Percentiles rank a stretch among this genome's conserved stretches.
These are phyloP conservation scores for Phyllosticta paracitricarpa DNA, from an alignment of 2,329 filamentous ascomycete genomes.

Conservation along the genomic window DNA sequence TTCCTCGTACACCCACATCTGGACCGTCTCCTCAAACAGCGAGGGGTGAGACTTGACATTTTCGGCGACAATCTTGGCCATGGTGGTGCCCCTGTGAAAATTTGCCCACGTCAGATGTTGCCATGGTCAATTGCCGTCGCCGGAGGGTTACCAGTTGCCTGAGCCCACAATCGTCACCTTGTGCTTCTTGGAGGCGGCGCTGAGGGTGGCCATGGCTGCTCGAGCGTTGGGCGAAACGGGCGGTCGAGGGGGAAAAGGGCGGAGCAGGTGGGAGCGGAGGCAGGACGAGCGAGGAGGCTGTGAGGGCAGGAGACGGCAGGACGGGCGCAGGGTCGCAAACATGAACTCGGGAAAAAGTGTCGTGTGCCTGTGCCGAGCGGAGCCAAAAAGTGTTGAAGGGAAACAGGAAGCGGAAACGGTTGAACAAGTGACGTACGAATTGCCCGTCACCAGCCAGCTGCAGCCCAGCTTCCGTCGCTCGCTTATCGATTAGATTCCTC, in stretches of 20 bases:
- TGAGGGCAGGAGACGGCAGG: conserved; percentile 10
- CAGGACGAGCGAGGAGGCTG: conserved; percentile 5
- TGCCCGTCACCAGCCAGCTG: not conserved
- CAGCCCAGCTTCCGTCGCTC: not conserved
- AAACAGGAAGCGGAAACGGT: not conserved
- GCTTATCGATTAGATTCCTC: conserved; percentile 4
- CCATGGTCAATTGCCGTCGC: not conserved
- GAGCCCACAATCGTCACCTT: conserved; percentile 92
- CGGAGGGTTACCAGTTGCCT: conserved; percentile 69
- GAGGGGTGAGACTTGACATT: conserved; percentile 70
- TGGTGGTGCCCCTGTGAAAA: conserved; percentile 72
- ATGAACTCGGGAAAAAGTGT: not conserved
- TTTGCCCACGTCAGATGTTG: conserved; percentile 1
- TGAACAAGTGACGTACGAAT: conserved; percentile 6
- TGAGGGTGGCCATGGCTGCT: conserved; percentile 37
- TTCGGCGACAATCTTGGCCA: conserved; percentile 93
- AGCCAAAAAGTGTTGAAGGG: conserved; percentile 2
- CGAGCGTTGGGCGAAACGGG: conserved; percentile 6
- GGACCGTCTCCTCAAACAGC: conserved; percentile 78
- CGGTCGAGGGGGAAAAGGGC: conserved; percentile 2
- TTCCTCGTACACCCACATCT: conserved; percentile 99
- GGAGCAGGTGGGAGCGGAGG: conserved; percentile 1
- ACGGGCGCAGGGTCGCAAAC: conserved; percentile 14
- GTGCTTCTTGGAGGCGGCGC: conserved; percentile 59
- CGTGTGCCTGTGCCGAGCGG: not conserved